Percentiles rank a stretch among this genome's conserved stretches.
These are phyloP conservation scores for Sugiyamaella marilandica DNA, from an alignment of 805 yeast genomes.

Conservation along the genomic window DNA sequence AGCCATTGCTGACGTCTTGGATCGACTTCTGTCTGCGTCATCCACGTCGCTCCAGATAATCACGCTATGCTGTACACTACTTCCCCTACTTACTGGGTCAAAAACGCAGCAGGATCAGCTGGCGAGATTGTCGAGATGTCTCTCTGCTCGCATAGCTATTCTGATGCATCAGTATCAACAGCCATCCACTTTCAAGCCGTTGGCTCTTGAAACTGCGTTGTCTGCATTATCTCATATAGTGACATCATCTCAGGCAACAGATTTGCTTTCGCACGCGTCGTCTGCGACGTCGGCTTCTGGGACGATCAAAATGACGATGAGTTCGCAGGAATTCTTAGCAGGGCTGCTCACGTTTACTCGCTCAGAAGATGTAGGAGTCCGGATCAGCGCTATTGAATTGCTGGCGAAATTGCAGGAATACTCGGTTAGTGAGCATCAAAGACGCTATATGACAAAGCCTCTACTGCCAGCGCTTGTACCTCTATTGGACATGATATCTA, in stretches of 20 bases:
- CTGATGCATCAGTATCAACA: slow-evolving; percentile 16
- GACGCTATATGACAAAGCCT: slow-evolving; percentile 17
- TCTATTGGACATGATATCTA: slow-evolving; percentile 23
- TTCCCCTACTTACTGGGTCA: slow-evolving; percentile 10
- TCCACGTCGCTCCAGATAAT: slow-evolving; percentile 14
- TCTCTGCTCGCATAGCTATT: slow-evolving; percentile 14
- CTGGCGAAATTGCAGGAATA: slow-evolving; percentile 23
- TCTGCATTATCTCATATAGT: slow-evolving; percentile 25
- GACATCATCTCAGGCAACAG: slow-evolving; percentile 11
- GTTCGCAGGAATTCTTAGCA: slow-evolving; percentile 13
- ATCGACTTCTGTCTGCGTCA: slow-evolving; percentile 9
- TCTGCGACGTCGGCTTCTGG: background rate
- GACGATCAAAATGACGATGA: background rate
- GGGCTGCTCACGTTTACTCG: slow-evolving; percentile 19
- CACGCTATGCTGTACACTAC: slow-evolving; percentile 16
- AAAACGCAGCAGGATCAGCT: slow-evolving; percentile 1
- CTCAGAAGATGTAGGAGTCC: slow-evolving; percentile 18
- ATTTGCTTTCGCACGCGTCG: background rate
- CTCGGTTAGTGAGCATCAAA: slow-evolving; percentile 17
- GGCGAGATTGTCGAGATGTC: slow-evolving; percentile 15
- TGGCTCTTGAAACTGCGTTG: slow-evolving; percentile 20
- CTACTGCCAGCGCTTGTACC: slow-evolving; percentile 32
- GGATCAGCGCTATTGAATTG: slow-evolving; percentile 24
- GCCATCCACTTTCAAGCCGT: background rate
- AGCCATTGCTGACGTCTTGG: slow-evolving; percentile 13